Evolutionary conservation across 345 rosid genomes (phyloP).

Genomic region (Hibiscus syriacus): DNA sequence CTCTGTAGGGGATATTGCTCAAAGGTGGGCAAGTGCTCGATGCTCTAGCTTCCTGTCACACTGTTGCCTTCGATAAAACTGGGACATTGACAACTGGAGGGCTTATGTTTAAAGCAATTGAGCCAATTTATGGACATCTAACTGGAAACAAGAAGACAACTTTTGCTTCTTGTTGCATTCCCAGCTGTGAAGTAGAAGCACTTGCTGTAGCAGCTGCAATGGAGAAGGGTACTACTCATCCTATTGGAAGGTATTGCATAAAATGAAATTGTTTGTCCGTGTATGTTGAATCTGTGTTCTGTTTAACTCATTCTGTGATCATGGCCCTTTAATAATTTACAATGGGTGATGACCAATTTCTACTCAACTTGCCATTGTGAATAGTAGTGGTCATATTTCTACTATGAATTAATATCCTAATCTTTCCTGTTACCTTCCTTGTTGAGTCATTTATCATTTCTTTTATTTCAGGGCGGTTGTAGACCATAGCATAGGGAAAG

Average conservation of each 20-base stretch:
- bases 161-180: conserved; percentile 54
- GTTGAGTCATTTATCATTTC: conserved; percentile 2
- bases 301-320: not conserved
- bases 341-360: not conserved
- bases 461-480: conserved; percentile 78
- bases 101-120: conserved; percentile 83
- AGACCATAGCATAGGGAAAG: conserved; percentile 84
- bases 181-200: conserved; percentile 93
- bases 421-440: conserved; percentile 10
- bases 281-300: not conserved
- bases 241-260: conserved; percentile 81
- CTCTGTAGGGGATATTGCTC: conserved; percentile 73
- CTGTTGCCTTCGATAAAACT: conserved; percentile 97
- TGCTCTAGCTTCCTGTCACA: conserved; percentile 86
- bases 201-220: conserved; percentile 98
- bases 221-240: conserved; percentile 99
- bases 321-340: not conserved
- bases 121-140: conserved; percentile 87
- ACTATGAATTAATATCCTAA: not conserved
- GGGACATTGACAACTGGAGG: conserved; percentile 98
- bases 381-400: not conserved
- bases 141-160: conserved; percentile 22
- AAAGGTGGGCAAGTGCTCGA: conserved; percentile 96
- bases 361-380: not conserved
- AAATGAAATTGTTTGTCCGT: not conserved